Evolutionary conservation across 768 basidiomycete species (phyloP).

Genomic region (Pleurotus djamor): DNA sequence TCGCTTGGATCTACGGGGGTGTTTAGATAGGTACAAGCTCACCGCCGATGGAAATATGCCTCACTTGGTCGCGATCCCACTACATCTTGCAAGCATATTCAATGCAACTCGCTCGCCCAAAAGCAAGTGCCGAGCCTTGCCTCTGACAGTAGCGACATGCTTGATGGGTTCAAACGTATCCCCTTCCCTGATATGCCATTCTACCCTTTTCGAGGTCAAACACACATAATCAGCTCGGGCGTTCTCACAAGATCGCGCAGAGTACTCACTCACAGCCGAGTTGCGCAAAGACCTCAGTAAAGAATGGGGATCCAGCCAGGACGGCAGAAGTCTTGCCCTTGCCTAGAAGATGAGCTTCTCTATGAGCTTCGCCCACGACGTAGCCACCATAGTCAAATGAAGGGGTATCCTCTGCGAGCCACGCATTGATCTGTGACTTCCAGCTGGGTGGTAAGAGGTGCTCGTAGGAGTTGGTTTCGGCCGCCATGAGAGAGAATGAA

Average conservation of each 20-base stretch:
- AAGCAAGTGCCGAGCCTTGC: constrained; percentile 84
- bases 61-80: constrained; percentile 95
- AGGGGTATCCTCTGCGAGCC: constrained; percentile 93
- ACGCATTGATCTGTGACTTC: constrained; percentile 75
- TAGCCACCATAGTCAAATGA: constrained; percentile 97
- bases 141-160: constrained; percentile 88
- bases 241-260: neutral
- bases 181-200: constrained; percentile 92
- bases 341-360: constrained; percentile 87
- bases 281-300: constrained; percentile 88
- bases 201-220: constrained; percentile 54
- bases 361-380: constrained; percentile 87
- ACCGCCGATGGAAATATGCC: constrained; percentile 17
- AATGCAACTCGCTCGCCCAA: constrained; percentile 92
- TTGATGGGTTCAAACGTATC: constrained; percentile 76
- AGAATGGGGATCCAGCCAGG: constrained; percentile 94
- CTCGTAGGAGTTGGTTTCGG: constrained; percentile 33
- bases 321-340: constrained; percentile 81
- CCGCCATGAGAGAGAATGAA: neutral
- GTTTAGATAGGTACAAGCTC: constrained; percentile 5
- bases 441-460: constrained; percentile 93
- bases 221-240: neutral
- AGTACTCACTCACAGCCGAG: constrained; percentile 83
- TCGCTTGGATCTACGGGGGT: constrained; percentile 63
- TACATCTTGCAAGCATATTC: constrained; percentile 92